Evolutionary conservation across 2,329 filamentous ascomycete genomes (phyloP).

Genomic region (Talaromyces sp.): DNA sequence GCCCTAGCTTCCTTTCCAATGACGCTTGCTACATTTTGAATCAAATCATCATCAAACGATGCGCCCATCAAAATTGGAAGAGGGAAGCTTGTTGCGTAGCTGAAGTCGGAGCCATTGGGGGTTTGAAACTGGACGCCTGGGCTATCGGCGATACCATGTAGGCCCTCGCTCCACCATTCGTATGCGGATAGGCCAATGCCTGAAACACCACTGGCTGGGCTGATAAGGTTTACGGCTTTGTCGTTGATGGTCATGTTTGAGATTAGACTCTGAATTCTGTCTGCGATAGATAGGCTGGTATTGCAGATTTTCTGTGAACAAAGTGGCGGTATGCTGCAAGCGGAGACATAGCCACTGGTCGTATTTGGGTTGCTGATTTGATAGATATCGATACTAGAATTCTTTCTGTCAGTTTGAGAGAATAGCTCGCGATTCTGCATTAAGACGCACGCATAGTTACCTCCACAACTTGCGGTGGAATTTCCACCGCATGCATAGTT

Average conservation of each 20-base stretch:
- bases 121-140: constrained; percentile 44
- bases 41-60: constrained; percentile 59
- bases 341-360: background rate
- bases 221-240: constrained; percentile 4
- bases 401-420: background rate
- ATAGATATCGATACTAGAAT: constrained; percentile 5
- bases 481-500: constrained; percentile 5
- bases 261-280: constrained; percentile 1
- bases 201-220: background rate
- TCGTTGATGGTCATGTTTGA: constrained; percentile 4
- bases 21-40: constrained; percentile 50
- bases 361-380: constrained; percentile 4
- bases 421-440: background rate
- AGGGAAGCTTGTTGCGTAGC: constrained; percentile 59
- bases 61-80: constrained; percentile 58
- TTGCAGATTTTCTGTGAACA: constrained; percentile 6
- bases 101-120: constrained; percentile 43
- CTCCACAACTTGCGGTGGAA: constrained; percentile 3
- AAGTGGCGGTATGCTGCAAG: constrained; percentile 1
- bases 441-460: constrained; percentile 1
- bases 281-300: background rate
- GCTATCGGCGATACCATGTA: constrained; percentile 53
- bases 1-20: constrained; percentile 55
- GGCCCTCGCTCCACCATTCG: constrained; percentile 40
- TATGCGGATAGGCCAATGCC: constrained; percentile 3